phyloP scores from a whole-genome alignment of 805 yeast genomes.

The Suhomyces kilbournensis region DNA sequence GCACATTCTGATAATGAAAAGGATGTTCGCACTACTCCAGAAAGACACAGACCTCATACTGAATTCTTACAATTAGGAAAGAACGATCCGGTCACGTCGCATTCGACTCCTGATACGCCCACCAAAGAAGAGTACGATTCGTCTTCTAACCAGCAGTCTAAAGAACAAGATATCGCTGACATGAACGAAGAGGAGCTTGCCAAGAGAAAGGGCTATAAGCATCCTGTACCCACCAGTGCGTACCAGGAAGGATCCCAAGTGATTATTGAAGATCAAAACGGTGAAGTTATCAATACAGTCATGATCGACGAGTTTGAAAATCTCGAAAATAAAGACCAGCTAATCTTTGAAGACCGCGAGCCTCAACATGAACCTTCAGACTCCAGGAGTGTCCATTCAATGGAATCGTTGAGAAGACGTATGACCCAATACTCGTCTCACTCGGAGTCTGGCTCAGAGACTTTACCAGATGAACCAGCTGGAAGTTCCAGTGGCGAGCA shows the following conservation, averaged over 20 bases:
- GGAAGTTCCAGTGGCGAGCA: neutral
- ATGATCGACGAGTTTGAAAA: constrained; percentile 24
- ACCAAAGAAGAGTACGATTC: constrained; percentile 7
- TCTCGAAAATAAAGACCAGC: constrained; percentile 7
- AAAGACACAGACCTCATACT: constrained; percentile 36
- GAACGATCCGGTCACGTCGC: constrained; percentile 8
- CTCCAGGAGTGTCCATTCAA: constrained; percentile 35
- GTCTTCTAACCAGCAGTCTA: neutral
- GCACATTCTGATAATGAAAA: constrained; percentile 15
- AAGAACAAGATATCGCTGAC: neutral
- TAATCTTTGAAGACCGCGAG: neutral
- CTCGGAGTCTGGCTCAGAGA: constrained; percentile 8
- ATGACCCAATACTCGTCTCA: constrained; percentile 34
- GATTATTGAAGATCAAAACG: constrained; percentile 78
- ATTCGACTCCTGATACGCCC: constrained; percentile 5
- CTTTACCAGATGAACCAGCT: constrained; percentile 8
- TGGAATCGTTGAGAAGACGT: constrained; percentile 37
- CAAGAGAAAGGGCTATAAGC: constrained; percentile 3
- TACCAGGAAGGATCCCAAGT: constrained; percentile 66
- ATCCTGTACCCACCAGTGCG: constrained; percentile 31
- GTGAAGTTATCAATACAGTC: constrained; percentile 66
- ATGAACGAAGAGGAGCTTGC: constrained; percentile 1
- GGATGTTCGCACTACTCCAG: constrained; percentile 13
- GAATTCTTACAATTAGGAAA: constrained; percentile 42
- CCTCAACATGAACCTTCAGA: neutral